Evolutionary conservation across 2,329 filamentous ascomycete genomes (phyloP).

Genomic region (Aspergillus pseudoterreus): DNA sequence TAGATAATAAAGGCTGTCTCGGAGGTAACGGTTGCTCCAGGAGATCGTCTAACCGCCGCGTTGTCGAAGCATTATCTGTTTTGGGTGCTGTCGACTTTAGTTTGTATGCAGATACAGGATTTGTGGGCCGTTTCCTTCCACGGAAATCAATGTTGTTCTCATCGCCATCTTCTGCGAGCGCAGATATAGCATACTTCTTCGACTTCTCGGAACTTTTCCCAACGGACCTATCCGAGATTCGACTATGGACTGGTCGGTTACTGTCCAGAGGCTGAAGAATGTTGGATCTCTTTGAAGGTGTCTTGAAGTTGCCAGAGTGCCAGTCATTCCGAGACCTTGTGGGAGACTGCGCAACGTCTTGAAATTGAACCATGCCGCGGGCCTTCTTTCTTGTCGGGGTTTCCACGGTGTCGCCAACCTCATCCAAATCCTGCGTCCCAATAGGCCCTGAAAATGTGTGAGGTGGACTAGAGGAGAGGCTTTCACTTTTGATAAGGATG

Average conservation of each 20-base stretch:
- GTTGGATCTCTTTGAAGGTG: background rate
- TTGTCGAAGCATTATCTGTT: constrained; percentile 5
- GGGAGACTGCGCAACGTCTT: background rate
- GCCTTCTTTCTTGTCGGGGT: constrained; percentile 39
- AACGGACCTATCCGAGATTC: constrained; percentile 26
- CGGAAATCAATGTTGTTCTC: constrained; percentile 10
- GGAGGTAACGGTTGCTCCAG: constrained; percentile 26
- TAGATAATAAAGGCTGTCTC: constrained; percentile 16
- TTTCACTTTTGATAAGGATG: constrained; percentile 34
- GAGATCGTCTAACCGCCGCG: constrained; percentile 29
- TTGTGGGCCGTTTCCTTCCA: background rate
- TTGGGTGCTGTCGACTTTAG: background rate
- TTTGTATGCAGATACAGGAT: background rate
- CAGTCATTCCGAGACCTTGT: background rate
- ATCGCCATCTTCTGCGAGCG: constrained; percentile 51
- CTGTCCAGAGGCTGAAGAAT: constrained; percentile 12
- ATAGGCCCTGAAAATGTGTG: constrained; percentile 27
- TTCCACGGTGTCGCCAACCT: constrained; percentile 38
- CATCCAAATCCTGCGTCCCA: constrained; percentile 61
- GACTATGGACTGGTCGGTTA: constrained; percentile 17
- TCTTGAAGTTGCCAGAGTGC: background rate
- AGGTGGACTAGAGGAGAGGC: constrained; percentile 31
- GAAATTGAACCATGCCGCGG: background rate
- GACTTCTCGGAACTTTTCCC: constrained; percentile 30
- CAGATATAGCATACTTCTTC: constrained; percentile 37